Evolutionary conservation across 306 rosid genomes (phyloP).

Genomic region (Pachyrhizus erosus): DNA sequence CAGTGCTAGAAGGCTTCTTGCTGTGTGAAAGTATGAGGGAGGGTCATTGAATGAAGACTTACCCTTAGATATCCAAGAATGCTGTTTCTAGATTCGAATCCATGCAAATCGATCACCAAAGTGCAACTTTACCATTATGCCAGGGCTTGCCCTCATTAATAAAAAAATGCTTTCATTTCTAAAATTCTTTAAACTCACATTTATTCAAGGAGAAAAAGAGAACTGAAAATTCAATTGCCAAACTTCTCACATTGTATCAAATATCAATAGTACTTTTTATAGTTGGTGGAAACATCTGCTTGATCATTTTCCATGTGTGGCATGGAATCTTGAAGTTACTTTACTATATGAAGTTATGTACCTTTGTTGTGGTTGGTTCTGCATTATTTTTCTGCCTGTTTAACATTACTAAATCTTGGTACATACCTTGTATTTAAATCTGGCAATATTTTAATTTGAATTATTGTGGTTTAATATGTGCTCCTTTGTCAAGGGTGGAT

Average conservation of each 20-base stretch:
- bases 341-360: background rate
- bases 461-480: slow-evolving; percentile 16
- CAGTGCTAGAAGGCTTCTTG: too few relatives aligned
- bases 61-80: too few relatives aligned
- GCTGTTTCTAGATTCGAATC: too few relatives aligned
- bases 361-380: slow-evolving; percentile 9
- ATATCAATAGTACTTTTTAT: slow-evolving; percentile 25
- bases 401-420: background rate
- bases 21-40: too few relatives aligned
- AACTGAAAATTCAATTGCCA: slow-evolving; percentile 26
- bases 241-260: slow-evolving; percentile 16
- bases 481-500: slow-evolving; percentile 8
- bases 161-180: slow-evolving; percentile 1
- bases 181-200: slow-evolving; percentile 17
- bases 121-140: too few relatives aligned
- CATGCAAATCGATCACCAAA: too few relatives aligned
- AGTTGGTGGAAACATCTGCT: slow-evolving; percentile 34
- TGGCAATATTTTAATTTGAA: slow-evolving; percentile 32
- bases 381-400: slow-evolving; percentile 12
- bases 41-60: too few relatives aligned
- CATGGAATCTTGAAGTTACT: background rate
- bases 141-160: too few relatives aligned
- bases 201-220: slow-evolving; percentile 12
- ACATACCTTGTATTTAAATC: slow-evolving; percentile 12
- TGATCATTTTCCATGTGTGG: background rate